phyloP scores from a whole-genome alignment of 352 stramenopile species.

The Phytophthora litchii region DNA sequence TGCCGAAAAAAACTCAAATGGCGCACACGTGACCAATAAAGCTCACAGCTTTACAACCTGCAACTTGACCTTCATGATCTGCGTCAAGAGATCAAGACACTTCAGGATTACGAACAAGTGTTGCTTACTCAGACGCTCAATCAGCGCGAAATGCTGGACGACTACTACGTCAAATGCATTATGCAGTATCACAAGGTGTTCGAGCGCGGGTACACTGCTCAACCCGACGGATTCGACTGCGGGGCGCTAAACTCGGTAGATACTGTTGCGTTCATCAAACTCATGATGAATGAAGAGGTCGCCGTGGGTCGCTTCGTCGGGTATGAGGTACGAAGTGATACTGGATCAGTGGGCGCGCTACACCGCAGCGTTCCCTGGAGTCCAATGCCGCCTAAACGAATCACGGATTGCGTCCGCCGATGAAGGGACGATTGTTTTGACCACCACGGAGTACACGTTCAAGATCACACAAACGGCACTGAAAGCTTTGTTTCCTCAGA shows the following conservation, averaged over 20 bases:
- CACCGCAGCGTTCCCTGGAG: constrained; percentile 37
- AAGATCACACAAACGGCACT: constrained; percentile 52
- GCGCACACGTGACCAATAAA: constrained; percentile 62
- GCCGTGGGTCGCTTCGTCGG: constrained; percentile 34
- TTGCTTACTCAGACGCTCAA: constrained; percentile 43
- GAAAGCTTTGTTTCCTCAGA: constrained; percentile 51
- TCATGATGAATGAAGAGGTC: constrained; percentile 54
- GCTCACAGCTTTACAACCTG: constrained; percentile 64
- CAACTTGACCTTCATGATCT: constrained; percentile 58
- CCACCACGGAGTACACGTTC: constrained; percentile 42
- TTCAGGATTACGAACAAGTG: constrained; percentile 42
- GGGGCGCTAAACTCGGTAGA: constrained; percentile 10
- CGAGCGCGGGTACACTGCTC: constrained; percentile 42
- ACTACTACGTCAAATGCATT: constrained; percentile 50
- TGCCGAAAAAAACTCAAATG: constrained; percentile 55
- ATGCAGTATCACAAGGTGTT: constrained; percentile 71
- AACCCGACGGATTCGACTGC: neutral
- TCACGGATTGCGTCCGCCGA: constrained; percentile 29
- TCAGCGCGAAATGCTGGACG: constrained; percentile 49
- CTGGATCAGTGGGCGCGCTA: constrained; percentile 60
- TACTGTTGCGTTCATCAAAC: constrained; percentile 46
- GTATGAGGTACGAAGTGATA: constrained; percentile 19
- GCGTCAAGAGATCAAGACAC: constrained; percentile 49
- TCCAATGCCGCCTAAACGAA: constrained; percentile 37
- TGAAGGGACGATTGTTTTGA: constrained; percentile 41